Evolutionary conservation across 2,329 filamentous ascomycete genomes (phyloP).

Genomic region (Neodidymelliopsis sp.): DNA sequence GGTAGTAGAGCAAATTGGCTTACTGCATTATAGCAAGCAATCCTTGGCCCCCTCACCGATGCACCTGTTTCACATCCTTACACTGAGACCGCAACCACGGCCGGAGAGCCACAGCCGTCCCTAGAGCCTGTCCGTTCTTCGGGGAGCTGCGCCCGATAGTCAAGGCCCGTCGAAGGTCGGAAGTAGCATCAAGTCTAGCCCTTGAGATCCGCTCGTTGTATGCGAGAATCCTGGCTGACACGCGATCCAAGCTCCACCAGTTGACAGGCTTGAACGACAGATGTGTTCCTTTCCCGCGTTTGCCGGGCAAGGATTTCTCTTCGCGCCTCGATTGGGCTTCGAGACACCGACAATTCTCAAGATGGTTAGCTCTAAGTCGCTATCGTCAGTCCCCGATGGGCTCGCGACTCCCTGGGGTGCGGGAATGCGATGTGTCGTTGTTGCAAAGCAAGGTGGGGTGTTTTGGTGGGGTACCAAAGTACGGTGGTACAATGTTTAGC

Average conservation of each 20-base stretch:
- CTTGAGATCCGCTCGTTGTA: constrained; percentile 27
- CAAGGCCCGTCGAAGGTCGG: constrained; percentile 35
- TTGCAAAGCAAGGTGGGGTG: constrained; percentile 30
- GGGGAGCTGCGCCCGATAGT: constrained; percentile 41
- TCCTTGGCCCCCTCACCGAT: constrained; percentile 41
- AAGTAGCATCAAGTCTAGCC: constrained; percentile 36
- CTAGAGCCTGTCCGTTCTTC: constrained; percentile 33
- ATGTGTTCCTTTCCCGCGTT: constrained; percentile 36
- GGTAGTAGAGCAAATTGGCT: constrained; percentile 39
- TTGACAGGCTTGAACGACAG: constrained; percentile 26
- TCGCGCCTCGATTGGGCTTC: constrained; percentile 18
- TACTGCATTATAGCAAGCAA: constrained; percentile 34
- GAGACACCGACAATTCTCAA: background rate
- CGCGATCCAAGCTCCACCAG: constrained; percentile 36
- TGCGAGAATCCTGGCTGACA: constrained; percentile 39
- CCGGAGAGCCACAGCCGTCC: constrained; percentile 33
- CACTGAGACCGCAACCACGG: constrained; percentile 29
- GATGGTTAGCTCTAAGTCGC: constrained; percentile 8
- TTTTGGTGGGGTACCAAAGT: constrained; percentile 26
- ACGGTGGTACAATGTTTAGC: constrained; percentile 14
- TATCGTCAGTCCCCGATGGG: background rate
- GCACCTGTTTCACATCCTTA: constrained; percentile 36
- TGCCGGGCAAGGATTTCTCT: constrained; percentile 29
- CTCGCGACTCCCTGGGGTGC: background rate
- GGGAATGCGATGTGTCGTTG: constrained; percentile 11